Conservation (phyloP, 495 filamentous ascomycete species). For the Daldinia bambusicola region DNA sequence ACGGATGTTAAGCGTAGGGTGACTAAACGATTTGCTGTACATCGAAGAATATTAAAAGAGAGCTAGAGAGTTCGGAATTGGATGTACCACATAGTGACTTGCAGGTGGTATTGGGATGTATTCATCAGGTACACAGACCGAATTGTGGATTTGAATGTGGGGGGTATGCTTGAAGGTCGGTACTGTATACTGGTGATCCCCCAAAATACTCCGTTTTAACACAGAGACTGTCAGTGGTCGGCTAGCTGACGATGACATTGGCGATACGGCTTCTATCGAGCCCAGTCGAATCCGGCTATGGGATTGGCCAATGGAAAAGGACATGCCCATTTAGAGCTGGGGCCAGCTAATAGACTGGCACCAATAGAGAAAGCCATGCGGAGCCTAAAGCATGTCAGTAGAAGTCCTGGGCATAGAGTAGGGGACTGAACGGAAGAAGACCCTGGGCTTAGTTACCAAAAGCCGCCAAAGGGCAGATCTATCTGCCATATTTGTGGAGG, state of each 20-base stretch:
- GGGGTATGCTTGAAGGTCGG: conserved; percentile 27
- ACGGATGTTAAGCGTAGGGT: conserved; percentile 23
- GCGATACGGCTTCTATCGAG: conserved; percentile 29
- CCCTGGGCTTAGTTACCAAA: conserved; percentile 14
- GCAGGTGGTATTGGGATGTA: conserved; percentile 29
- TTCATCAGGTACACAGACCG: conserved; percentile 21
- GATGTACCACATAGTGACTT: conserved; percentile 28
- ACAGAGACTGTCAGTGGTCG: conserved; percentile 17
- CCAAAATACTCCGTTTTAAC: conserved; percentile 30
- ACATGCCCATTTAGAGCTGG: neutral
- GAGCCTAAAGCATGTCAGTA: conserved; percentile 19
- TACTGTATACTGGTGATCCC: conserved; percentile 17
- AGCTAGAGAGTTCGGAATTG: conserved; percentile 12
- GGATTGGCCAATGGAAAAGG: conserved; percentile 26
- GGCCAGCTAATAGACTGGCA: conserved; percentile 8
- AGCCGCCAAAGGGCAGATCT: conserved; percentile 15
- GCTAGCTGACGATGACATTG: conserved; percentile 31
- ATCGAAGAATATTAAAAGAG: conserved; percentile 20
- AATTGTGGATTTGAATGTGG: conserved; percentile 31
- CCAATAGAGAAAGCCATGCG: conserved; percentile 15
- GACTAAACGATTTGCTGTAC: conserved; percentile 33
- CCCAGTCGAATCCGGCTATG: conserved; percentile 16
- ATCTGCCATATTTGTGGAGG: conserved; percentile 33
- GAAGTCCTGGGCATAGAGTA: conserved; percentile 17
- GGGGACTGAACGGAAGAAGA: conserved; percentile 26